phyloP scores from a whole-genome alignment of 2,329 filamentous ascomycete genomes.

The Fonsecaea pugnacius region DNA sequence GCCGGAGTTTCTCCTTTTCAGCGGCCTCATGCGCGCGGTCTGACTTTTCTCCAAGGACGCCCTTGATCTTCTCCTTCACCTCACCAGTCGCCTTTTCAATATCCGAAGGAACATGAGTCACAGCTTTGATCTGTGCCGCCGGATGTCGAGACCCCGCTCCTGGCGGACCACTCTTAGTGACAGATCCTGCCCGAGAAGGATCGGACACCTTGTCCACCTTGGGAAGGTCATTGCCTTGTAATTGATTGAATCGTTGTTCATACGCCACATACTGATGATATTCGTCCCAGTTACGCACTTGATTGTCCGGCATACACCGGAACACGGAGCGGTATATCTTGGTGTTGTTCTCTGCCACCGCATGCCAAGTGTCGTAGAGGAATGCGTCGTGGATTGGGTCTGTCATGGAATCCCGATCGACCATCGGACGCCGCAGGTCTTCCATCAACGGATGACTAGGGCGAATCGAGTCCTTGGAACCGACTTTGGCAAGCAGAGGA shows the following conservation, averaged over 20 bases:
- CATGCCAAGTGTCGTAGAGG: constrained; percentile 84
- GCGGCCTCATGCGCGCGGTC: constrained; percentile 32
- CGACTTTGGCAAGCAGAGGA: constrained; percentile 64
- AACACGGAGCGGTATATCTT: constrained; percentile 93
- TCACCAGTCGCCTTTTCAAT: constrained; percentile 42
- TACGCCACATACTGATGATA: constrained; percentile 86
- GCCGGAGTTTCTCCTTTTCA: constrained; percentile 44
- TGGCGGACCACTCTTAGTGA: constrained; percentile 45
- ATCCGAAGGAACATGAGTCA: constrained; percentile 38
- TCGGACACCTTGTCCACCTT: constrained; percentile 26
- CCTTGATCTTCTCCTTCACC: constrained; percentile 41
- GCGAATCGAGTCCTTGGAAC: constrained; percentile 61
- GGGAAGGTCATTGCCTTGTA: constrained; percentile 57
- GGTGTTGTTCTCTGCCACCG: constrained; percentile 90
- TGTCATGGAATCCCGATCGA: constrained; percentile 91
- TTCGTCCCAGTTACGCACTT: constrained; percentile 89
- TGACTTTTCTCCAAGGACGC: constrained; percentile 25
- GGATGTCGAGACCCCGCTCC: constrained; percentile 43
- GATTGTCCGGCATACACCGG: constrained; percentile 93
- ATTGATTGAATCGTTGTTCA: constrained; percentile 73
- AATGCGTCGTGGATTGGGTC: constrained; percentile 84
- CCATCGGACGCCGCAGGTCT: constrained; percentile 72
- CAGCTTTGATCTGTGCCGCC: constrained; percentile 37
- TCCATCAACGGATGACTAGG: constrained; percentile 55
- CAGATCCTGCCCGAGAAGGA: constrained; percentile 50